Conservation (phyloP, 805 yeast genomes). For the Sungouiella thailandica region DNA sequence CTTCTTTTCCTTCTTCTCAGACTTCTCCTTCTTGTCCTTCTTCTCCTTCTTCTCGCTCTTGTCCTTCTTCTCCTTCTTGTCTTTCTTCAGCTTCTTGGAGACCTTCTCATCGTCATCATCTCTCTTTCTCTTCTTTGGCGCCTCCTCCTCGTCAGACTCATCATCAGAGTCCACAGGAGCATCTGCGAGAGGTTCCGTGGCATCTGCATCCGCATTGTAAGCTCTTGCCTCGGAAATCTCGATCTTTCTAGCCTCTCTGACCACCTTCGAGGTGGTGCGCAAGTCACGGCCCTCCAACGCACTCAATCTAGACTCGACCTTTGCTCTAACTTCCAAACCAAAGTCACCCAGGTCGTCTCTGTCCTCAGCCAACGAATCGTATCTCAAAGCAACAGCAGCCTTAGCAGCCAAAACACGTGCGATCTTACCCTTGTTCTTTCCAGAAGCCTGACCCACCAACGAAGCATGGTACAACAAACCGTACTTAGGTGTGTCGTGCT, state of each 20-base stretch:
- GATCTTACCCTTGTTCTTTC: conserved; percentile 97
- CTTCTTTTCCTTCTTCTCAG: conserved; percentile 48
- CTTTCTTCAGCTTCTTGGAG: conserved; percentile 13
- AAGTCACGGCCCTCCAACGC: conserved; percentile 95
- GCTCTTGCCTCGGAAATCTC: conserved; percentile 80
- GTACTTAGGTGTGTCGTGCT: conserved; percentile 94
- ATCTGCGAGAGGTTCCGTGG: conserved; percentile 38
- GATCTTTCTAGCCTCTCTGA: conserved; percentile 79
- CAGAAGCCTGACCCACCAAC: conserved; percentile 87
- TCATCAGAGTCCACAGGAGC: conserved; percentile 25
- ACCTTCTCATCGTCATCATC: conserved; percentile 15
- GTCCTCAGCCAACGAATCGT: conserved; percentile 95
- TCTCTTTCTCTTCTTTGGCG: conserved; percentile 15
- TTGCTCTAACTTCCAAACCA: conserved; percentile 86
- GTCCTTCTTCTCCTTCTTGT: conserved; percentile 22
- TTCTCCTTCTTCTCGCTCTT: conserved; percentile 31
- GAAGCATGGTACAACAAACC: conserved; percentile 94
- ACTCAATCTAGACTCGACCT: conserved; percentile 91
- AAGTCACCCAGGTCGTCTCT: conserved; percentile 93
- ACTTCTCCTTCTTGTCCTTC: conserved; percentile 47
- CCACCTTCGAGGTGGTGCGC: conserved; percentile 81
- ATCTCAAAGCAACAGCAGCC: conserved; percentile 95
- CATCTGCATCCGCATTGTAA: conserved; percentile 93
- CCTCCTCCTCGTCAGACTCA: conserved; percentile 13
- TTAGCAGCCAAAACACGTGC: conserved; percentile 98